phyloP scores from a whole-genome alignment of 129 eudicot genomes.

The Escallonia herrerae region DNA sequence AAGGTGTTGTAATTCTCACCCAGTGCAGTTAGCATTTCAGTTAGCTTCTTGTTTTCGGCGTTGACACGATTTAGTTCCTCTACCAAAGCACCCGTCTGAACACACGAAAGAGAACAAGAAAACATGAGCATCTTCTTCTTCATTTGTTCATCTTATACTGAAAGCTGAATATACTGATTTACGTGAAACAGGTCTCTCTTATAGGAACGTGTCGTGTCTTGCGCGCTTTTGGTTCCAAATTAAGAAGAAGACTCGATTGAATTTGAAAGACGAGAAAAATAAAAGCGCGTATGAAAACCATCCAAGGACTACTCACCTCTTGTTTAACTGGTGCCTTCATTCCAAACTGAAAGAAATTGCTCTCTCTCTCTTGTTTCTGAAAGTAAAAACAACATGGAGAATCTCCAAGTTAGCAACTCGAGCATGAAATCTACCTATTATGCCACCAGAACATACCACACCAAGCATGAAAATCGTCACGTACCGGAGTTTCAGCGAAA shows the following conservation, averaged over 20 bases:
- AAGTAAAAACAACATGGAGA: constrained; percentile 1
- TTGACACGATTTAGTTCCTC: constrained; percentile 78
- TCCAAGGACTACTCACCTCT: constrained; percentile 34
- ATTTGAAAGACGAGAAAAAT: no score
- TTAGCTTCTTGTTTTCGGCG: constrained; percentile 75
- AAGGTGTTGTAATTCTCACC: constrained; percentile 80
- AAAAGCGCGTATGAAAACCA: no score
- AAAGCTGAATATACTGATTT: neutral
- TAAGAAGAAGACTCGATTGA: no score
- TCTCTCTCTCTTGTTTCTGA: constrained; percentile 56
- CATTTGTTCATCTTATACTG: no score
- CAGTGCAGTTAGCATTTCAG: constrained; percentile 60
- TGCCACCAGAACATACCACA: neutral
- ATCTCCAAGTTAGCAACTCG: neutral
- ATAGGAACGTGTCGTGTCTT: no score
- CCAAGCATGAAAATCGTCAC: constrained; percentile 2
- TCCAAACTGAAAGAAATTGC: constrained; percentile 55
- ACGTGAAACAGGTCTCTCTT: no score
- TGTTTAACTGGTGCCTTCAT: constrained; percentile 30
- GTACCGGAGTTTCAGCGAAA: constrained; percentile 48
- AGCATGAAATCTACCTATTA: constrained; percentile 10
- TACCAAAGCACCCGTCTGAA: constrained; percentile 48
- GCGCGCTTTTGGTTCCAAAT: no score
- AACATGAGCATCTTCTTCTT: neutral
- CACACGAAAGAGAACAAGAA: neutral